phyloP scores from a whole-genome alignment of 148 eudicot genomes.

The Arbutus unedo region DNA sequence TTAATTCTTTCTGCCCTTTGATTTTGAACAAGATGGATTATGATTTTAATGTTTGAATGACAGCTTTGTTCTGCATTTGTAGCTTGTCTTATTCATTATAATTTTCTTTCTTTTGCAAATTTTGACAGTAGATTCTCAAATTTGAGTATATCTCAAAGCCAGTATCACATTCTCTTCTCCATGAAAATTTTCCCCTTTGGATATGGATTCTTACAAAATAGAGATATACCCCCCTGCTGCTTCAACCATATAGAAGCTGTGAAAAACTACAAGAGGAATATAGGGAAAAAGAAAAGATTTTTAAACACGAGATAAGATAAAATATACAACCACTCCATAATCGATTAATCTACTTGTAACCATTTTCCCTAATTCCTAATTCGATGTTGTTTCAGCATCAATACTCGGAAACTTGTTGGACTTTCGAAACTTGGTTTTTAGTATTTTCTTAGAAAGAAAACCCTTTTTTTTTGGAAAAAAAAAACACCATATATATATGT shows the following conservation, averaged over 20 bases:
- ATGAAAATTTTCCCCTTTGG: constrained; percentile 30
- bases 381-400: neutral
- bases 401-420: neutral
- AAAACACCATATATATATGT: neutral
- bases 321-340: constrained; percentile 22
- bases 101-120: neutral
- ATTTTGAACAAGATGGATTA: neutral
- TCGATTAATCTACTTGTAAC: constrained; percentile 1
- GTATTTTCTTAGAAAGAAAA: neutral
- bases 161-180: neutral
- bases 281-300: neutral
- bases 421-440: neutral
- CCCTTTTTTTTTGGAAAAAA: neutral
- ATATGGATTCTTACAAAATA: constrained; percentile 8
- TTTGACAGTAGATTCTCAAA: neutral
- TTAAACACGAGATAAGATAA: neutral
- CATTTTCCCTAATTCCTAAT: neutral
- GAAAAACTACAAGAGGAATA: constrained; percentile 17
- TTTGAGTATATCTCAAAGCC: neutral
- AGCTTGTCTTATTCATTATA: neutral
- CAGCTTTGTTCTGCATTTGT: neutral
- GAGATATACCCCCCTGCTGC: neutral
- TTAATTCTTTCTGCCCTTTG: neutral
- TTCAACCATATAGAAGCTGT: neutral
- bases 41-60: neutral